A percentile compares a stretch with the other conserved stretches of the same genome.
Conservation (phyloP, 306 rosid genomes). For the Delonix regia region DNA sequence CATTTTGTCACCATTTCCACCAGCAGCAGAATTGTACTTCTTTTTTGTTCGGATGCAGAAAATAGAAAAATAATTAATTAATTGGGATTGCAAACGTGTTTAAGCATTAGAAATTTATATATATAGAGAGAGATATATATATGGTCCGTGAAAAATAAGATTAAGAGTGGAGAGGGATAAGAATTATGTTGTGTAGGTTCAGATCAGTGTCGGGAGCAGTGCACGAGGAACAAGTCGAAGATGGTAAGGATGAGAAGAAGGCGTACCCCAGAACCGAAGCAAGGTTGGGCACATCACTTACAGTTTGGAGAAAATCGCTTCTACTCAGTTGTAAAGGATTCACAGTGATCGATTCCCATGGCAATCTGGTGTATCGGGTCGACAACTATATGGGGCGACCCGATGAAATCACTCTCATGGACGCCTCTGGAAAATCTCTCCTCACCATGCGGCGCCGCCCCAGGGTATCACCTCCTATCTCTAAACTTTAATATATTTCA, state of each 20-base stretch:
- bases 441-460: conserved; percentile 69
- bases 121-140: no score
- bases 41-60: neutral
- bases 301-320: conserved; percentile 88
- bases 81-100: neutral
- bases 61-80: neutral
- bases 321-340: conserved; percentile 73
- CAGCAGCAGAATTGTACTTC: conserved; percentile 2
- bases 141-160: neutral
- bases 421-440: conserved; percentile 65
- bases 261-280: conserved; percentile 30
- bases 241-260: conserved; percentile 12
- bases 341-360: conserved; percentile 71
- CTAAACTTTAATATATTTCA: neutral
- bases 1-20: neutral
- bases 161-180: conserved; percentile 29
- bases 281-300: conserved; percentile 47
- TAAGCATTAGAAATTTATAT: no score
- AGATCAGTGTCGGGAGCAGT: conserved; percentile 65
- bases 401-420: conserved; percentile 75
- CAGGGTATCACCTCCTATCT: conserved; percentile 47
- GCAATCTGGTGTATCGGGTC: conserved; percentile 75
- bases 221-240: conserved; percentile 55
- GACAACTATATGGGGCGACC: conserved; percentile 70
- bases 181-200: conserved; percentile 61